A percentile compares a stretch with the other conserved stretches of the same genome.
These are phyloP conservation scores for Tulasnella sp. DNA, from an alignment of 768 basidiomycete species.

Conservation along the genomic window DNA sequence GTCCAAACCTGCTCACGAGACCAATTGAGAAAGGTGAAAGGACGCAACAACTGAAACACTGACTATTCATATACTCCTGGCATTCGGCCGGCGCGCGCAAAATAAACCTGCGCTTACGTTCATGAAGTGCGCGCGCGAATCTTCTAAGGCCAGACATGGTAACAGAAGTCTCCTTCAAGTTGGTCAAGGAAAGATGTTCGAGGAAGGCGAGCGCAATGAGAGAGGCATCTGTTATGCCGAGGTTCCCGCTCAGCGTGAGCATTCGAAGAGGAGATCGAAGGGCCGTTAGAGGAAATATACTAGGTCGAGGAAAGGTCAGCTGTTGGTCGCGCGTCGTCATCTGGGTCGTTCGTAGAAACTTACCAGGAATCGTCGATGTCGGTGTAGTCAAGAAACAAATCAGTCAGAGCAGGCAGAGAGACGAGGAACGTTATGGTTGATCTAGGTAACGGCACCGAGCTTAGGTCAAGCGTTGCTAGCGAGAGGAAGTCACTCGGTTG, in stretches of 20 bases:
- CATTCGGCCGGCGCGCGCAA: background rate
- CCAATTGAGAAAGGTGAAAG: background rate
- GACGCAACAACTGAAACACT: background rate
- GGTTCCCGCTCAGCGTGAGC: background rate
- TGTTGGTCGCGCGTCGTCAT: background rate
- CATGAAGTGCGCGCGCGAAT: background rate
- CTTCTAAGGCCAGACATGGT: background rate
- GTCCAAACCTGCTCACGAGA: background rate
- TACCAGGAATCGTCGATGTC: background rate
- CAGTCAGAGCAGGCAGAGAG: background rate
- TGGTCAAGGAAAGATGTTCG: background rate
- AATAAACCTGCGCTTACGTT: background rate
- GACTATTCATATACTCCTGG: constrained; percentile 7
- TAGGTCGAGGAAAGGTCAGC: background rate
- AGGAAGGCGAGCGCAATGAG: background rate
- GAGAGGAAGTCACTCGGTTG: background rate
- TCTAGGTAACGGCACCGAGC: background rate
- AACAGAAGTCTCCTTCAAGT: constrained; percentile 3
- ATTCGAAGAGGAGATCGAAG: background rate
- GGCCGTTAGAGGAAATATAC: background rate
- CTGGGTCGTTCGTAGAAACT: background rate
- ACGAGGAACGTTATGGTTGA: background rate
- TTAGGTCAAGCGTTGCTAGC: background rate
- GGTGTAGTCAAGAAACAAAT: background rate
- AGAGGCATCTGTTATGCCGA: background rate